Conservation (phyloP, 2,329 filamentous ascomycete species). For the Fusarium camptoceras region DNA sequence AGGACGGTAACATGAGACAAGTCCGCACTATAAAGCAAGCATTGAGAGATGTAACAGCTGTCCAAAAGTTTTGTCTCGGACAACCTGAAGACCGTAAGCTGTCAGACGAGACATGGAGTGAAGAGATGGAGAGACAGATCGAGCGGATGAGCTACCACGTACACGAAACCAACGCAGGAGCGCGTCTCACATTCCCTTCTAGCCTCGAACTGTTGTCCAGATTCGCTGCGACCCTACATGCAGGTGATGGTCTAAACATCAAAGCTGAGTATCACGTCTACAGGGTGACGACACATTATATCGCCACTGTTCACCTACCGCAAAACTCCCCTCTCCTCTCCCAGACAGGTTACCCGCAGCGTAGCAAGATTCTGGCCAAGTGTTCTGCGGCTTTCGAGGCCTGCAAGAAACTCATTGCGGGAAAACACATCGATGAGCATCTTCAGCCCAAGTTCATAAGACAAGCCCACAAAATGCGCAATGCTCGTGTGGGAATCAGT, state of each 20-base stretch:
- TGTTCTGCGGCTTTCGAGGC: constrained; percentile 89
- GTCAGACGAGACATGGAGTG: constrained; percentile 40
- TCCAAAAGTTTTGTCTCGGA: constrained; percentile 80
- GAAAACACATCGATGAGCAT: constrained; percentile 76
- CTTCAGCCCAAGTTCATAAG: constrained; percentile 80
- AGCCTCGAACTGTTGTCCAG: constrained; percentile 77
- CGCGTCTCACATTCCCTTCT: constrained; percentile 81
- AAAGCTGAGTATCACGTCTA: constrained; percentile 72
- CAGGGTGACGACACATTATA: constrained; percentile 67
- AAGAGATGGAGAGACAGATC: constrained; percentile 19
- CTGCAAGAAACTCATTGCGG: constrained; percentile 75
- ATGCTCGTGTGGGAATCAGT: constrained; percentile 84
- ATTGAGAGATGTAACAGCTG: constrained; percentile 67
- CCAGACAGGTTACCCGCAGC: constrained; percentile 70
- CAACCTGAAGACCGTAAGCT: constrained; percentile 78
- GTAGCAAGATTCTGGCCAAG: constrained; percentile 82
- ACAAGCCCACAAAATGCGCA: constrained; percentile 82
- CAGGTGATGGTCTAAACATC: constrained; percentile 43
- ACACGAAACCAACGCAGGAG: constrained; percentile 73
- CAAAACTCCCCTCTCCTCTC: constrained; percentile 77
- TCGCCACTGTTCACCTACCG: constrained; percentile 84
- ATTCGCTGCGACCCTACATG: constrained; percentile 75
- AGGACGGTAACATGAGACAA: constrained; percentile 74
- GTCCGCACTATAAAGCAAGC: constrained; percentile 67
- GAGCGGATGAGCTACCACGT: constrained; percentile 56